Percentiles rank a stretch among this genome's conserved stretches.
Evolutionary conservation across 2,329 filamentous ascomycete genomes (phyloP).

Genomic region (Macrophomina phaseolina): DNA sequence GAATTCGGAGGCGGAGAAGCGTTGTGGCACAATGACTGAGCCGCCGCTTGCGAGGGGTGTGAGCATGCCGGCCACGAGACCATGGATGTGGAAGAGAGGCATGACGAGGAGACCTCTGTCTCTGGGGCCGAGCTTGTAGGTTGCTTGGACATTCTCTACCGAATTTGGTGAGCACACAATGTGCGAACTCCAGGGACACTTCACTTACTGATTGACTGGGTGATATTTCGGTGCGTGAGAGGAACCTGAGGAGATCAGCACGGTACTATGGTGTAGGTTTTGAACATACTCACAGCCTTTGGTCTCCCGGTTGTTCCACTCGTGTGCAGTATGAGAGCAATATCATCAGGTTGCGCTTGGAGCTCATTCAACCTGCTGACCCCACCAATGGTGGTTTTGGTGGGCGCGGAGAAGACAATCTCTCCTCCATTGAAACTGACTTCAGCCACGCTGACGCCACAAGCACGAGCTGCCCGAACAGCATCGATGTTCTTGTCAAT

Average conservation of each 20-base stretch:
- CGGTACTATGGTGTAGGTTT: not conserved
- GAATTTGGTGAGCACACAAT: slow-evolving; percentile 14
- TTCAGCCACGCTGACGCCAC: slow-evolving; percentile 76
- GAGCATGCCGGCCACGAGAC: slow-evolving; percentile 76
- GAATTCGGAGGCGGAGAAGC: slow-evolving; percentile 77
- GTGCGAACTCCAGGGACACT: not conserved
- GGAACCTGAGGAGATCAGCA: slow-evolving; percentile 56
- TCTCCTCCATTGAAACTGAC: slow-evolving; percentile 73
- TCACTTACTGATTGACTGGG: slow-evolving; percentile 7
- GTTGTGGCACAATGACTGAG: slow-evolving; percentile 72
- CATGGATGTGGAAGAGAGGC: slow-evolving; percentile 84
- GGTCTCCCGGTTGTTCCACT: slow-evolving; percentile 79
- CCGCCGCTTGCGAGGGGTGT: slow-evolving; percentile 73
- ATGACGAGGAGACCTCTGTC: slow-evolving; percentile 82
- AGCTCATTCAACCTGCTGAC: slow-evolving; percentile 53
- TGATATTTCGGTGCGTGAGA: slow-evolving; percentile 73
- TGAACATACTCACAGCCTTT: slow-evolving; percentile 60
- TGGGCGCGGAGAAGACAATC: slow-evolving; percentile 72
- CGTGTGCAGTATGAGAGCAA: slow-evolving; percentile 76
- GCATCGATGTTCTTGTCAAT: slow-evolving; percentile 67
- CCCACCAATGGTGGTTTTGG: slow-evolving; percentile 66
- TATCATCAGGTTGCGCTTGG: slow-evolving; percentile 68
- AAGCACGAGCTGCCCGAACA: slow-evolving; percentile 72
- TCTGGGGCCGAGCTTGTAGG: slow-evolving; percentile 68
- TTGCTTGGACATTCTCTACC: slow-evolving; percentile 71